These are phyloP conservation scores for Ascoidea asiatica DNA, from an alignment of 805 yeast genomes.

Conservation along the genomic window DNA sequence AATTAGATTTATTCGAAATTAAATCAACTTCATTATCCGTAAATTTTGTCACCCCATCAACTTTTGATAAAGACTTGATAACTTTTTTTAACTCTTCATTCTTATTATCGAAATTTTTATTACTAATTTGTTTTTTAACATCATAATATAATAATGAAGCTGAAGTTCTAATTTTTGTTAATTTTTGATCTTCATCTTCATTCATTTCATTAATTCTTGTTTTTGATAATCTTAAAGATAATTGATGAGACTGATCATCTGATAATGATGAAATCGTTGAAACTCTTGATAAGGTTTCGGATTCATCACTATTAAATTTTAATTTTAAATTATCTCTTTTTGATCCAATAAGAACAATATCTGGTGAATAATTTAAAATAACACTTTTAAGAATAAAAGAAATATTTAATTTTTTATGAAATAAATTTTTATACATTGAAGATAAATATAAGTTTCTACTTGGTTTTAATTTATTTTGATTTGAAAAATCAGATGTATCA, in stretches of 20 bases:
- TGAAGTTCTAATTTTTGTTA: not conserved
- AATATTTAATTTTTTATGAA: slow-evolving; percentile 3
- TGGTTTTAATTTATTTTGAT: too few relatives aligned
- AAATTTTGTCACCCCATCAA: not conserved
- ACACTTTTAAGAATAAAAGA: slow-evolving; percentile 7
- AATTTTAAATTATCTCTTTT: slow-evolving; percentile 1
- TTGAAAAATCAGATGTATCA: not conserved
- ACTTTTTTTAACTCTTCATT: not conserved
- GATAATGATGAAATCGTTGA: not conserved
- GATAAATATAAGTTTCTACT: too few relatives aligned
- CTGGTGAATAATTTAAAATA: slow-evolving; percentile 7
- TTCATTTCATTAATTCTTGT: too few relatives aligned
- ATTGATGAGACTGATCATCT: too few relatives aligned
- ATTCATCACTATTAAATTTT: not conserved
- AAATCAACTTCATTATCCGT: too few relatives aligned
- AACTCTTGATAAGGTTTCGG: not conserved
- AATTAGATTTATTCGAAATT: too few relatives aligned
- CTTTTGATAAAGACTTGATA: not conserved
- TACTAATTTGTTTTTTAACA: too few relatives aligned
- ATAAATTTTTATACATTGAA: not conserved
- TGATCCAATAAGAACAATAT: slow-evolving; percentile 8
- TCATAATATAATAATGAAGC: not conserved
- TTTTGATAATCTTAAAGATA: too few relatives aligned
- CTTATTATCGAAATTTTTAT: too few relatives aligned
- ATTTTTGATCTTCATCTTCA: not conserved